Evolutionary conservation across 768 basidiomycete species (phyloP), one percentile per base, ranked within the genome.

Genomic region (Mycena leptocephala): DNA sequence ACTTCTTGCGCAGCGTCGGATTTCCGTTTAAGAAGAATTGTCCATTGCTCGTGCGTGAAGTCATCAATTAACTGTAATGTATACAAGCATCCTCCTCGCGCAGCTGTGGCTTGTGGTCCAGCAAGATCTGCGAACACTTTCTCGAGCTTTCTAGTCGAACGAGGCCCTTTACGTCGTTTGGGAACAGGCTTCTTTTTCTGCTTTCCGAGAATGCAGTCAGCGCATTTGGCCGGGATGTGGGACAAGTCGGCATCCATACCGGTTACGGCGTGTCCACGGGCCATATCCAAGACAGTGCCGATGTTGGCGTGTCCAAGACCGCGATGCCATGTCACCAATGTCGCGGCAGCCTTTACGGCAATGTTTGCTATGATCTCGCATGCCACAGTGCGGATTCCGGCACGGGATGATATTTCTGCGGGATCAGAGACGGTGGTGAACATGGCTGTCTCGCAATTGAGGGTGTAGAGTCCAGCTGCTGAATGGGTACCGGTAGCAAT

Each of bases 61-160:
- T 68, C 66, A 22, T 68, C 66, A 68, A n/a, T 68, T 30, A 68
- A 39, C 24, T 68, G 66, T 1, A 68, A 53, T 1, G 66, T 68
- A 35, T 68, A 68, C 35, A 56, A 28, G 26, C 39, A 68, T 39
- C 66, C 66, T 1, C 66, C 66, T 7, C 53, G 10, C 8, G 66
- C 66, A 1, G 66, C 24, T 1, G 56, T n/a, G 28, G 66, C 48
- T 18, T 68, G 66, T 11, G 66, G 66, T 26, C 66, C 66, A 0
- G 66, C 33, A 20, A 68, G 66, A 35, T 68, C 66, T 0, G 66
- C 66, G n/a, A 68, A 68, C 16, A 68, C 53, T 37, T 68, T 59
- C 58, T 59, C 16, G 32, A 59, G 28, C 58, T 59, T 59, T 9
- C 58, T 33, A 0, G 58, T 59, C 35, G 66, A 68, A 0, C 66